phyloP scores from a whole-genome alignment of 768 basidiomycete genomes.

The Amanita inopinata region DNA sequence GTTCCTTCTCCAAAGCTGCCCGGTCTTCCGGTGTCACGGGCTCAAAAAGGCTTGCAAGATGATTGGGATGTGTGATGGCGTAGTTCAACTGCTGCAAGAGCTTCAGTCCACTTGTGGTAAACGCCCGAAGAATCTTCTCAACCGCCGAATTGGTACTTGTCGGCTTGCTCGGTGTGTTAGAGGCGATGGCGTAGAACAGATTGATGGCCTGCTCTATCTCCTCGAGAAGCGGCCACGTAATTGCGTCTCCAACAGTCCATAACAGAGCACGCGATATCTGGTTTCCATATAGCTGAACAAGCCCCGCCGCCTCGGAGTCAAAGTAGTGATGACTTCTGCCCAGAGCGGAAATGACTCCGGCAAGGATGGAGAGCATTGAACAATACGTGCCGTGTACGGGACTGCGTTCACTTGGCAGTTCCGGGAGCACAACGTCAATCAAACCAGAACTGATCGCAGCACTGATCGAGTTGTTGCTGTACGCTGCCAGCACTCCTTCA shows the following conservation, averaged over 20 bases:
- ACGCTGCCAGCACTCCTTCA: slow-evolving; percentile 72
- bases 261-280: slow-evolving; percentile 70
- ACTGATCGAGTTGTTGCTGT: slow-evolving; percentile 76
- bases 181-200: slow-evolving; percentile 68
- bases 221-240: slow-evolving; percentile 70
- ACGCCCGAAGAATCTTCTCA: slow-evolving; percentile 57
- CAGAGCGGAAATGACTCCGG: slow-evolving; percentile 56
- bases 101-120: slow-evolving; percentile 56
- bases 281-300: slow-evolving; percentile 76
- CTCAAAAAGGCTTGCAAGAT: slow-evolving; percentile 73
- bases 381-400: slow-evolving; percentile 79
- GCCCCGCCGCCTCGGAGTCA: slow-evolving; percentile 75
- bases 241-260: slow-evolving; percentile 73
- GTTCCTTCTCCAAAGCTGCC: slow-evolving; percentile 55
- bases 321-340: slow-evolving; percentile 68
- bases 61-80: slow-evolving; percentile 84
- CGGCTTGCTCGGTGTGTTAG: slow-evolving; percentile 33
- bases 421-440: slow-evolving; percentile 57
- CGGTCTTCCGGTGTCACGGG: slow-evolving; percentile 73
- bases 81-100: slow-evolving; percentile 87
- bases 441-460: slow-evolving; percentile 65
- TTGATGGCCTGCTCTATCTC: slow-evolving; percentile 77
- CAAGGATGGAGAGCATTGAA: slow-evolving; percentile 70
- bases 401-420: slow-evolving; percentile 66
- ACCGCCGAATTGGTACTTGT: slow-evolving; percentile 40